Conservation (phyloP, 768 basidiomycete genomes). For the Tephrocybe sp. region DNA sequence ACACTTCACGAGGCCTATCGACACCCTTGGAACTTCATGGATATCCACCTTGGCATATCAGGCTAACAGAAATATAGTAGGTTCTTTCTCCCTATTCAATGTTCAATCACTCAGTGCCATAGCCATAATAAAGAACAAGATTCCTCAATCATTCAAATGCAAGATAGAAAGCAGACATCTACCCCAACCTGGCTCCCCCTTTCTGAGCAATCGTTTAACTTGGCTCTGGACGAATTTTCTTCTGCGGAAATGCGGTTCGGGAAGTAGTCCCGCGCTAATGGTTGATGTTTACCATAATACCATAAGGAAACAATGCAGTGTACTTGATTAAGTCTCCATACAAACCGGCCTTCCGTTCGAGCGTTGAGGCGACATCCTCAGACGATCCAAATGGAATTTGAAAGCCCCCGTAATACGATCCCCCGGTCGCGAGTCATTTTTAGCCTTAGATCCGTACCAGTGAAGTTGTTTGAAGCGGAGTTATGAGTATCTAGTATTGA, state of each 20-base stretch:
- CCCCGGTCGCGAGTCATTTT: too few species aligned
- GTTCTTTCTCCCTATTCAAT: constrained; percentile 19
- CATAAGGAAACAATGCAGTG: neutral
- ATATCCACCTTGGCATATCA: constrained; percentile 85
- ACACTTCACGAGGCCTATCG: constrained; percentile 30
- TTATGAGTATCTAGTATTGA: too few species aligned
- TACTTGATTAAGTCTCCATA: neutral
- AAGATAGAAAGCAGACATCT: neutral
- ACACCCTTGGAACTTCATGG: constrained; percentile 65
- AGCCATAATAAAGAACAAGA: constrained; percentile 28
- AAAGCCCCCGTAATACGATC: too few species aligned
- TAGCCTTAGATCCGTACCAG: too few species aligned
- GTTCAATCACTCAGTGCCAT: neutral
- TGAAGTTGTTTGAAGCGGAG: too few species aligned
- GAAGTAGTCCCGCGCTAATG: too few species aligned
- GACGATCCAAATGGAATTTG: too few species aligned
- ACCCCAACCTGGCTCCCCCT: constrained; percentile 25
- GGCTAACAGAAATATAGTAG: constrained; percentile 78
- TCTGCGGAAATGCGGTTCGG: constrained; percentile 77
- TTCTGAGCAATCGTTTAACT: constrained; percentile 58
- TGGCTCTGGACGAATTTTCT: constrained; percentile 72
- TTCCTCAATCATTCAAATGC: neutral
- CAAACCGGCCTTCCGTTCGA: too few species aligned
- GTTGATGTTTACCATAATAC: too few species aligned
- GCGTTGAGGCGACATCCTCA: too few species aligned